Base-by-base conservation (phyloP, 257 asterid genomes). In the Ehretia macrophylla region DNA sequence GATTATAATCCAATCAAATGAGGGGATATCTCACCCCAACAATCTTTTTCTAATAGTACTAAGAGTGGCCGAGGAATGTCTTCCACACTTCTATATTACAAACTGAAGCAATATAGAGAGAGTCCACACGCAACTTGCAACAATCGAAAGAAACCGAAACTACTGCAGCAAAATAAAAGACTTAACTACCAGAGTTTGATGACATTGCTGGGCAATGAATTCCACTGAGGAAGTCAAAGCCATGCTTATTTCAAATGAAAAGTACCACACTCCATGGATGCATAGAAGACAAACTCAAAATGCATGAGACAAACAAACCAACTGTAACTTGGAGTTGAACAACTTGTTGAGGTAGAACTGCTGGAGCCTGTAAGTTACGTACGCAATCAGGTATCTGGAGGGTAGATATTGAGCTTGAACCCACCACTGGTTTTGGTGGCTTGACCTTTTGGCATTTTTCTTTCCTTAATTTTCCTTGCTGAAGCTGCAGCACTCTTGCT, bases 371-470 rank as follows among this genome's bases (percentile, higher is more conserved):
- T n/a, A 9, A 40, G 21, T 42, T 42, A 2, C 3, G 4, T 42
- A 22, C 11, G 49, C 35, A 13, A 20, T 59, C 38, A 53, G 37
- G 32, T 49, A n/a, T 51, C 56, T 18, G 60, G 70, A 40, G 77
- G 83, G 11, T 64, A 70, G 42, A 77, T 51, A 46, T 56, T 39
- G 57, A 77, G 75, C 66, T 67, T 58, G 54, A 77, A 62, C 23
- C 51, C 63, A 13, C 56, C 13, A 1, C 35, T 10, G 11, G 47
- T 42, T 42, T 42, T 42, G 47, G 47, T 42, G 47, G 3, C 47
- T 14, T 42, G 12, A 10, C 11, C 47, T 42, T 42, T 42, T 42
- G 47, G 8, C 3, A 0, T 11, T 19, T 42, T 37, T 0, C 5
- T 12, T 5, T 42, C 12, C 5, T 45, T 10, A 46, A 79, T 57